Evolutionary conservation across 805 yeast species (phyloP).

Genomic region (Ogataea sp.): DNA sequence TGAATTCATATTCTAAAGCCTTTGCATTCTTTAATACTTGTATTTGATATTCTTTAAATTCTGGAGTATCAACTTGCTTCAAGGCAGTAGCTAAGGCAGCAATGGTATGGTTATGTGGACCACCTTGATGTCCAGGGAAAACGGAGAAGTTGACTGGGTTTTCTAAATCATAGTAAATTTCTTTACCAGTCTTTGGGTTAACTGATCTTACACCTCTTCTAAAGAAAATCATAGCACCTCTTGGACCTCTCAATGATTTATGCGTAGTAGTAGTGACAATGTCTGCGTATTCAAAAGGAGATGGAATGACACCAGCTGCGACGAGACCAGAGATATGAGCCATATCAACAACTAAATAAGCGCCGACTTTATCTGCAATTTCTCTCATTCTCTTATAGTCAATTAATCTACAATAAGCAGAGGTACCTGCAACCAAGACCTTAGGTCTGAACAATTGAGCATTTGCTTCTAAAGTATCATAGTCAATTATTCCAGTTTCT

Average conservation of each 20-base stretch:
- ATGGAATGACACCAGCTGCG: constrained; percentile 91
- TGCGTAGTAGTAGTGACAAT: constrained; percentile 98
- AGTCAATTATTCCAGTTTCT: constrained; percentile 91
- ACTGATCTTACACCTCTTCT: constrained; percentile 89
- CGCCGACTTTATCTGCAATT: constrained; percentile 96
- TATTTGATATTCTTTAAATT: constrained; percentile 82
- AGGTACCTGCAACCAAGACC: constrained; percentile 94
- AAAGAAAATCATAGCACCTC: constrained; percentile 99
- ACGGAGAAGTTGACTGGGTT: constrained; percentile 95
- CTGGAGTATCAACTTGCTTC: constrained; percentile 88
- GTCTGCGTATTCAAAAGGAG: constrained; percentile 96
- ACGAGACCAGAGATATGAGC: constrained; percentile 96
- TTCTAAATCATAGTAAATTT: constrained; percentile 84
- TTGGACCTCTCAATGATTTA: constrained; percentile 97
- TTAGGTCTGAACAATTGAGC: constrained; percentile 93
- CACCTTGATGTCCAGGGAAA: constrained; percentile 99
- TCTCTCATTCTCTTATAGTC: constrained; percentile 95
- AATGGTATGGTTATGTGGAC: constrained; percentile 99
- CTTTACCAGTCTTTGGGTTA: constrained; percentile 87
- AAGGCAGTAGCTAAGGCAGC: constrained; percentile 96
- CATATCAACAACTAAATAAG: constrained; percentile 94
- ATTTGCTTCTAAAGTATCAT: constrained; percentile 87
- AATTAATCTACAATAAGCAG: constrained; percentile 94
- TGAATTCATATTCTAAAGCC: constrained; percentile 69
- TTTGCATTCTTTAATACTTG: constrained; percentile 87